Evolutionary conservation across 257 asterid species (phyloP), one percentile per base, ranked within the genome.

Genomic region (Echites panduratus): DNA sequence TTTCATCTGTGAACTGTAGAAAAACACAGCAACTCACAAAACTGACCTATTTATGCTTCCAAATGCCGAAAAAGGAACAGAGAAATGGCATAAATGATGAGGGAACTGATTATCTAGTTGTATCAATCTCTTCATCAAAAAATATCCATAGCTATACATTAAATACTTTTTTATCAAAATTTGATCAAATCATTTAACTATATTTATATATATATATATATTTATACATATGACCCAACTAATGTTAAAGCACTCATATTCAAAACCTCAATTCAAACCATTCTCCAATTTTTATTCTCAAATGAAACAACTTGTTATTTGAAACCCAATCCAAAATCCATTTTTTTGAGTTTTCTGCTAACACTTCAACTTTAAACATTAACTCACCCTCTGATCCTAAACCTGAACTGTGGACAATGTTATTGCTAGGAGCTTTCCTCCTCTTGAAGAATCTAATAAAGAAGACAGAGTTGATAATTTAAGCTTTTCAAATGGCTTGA

Each of bases 1-100:
- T 92, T 89, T 90, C 98, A 88, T 89, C 99, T 22, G 94, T 83
- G 80, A 92, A 92, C 99, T 92, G 92, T 72, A 67, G 48, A 70
- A 63, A 57, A 54, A 75, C 61, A 40, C 17, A 7, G 14, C 10
- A 8, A n/a, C 35, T 58, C 19, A 58, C 20, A 2, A 58, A 24
- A 5, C 11, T 24, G 26, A 38, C 38, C 49, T 64, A 3, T 17
- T 35, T 26, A 27, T 12, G 69, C 7, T 64, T 35, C 27, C 47
- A 5, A 38, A n/a, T n/a, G 53, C 52, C 11, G 20, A 56, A 35
- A 70, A n/a, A 24, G 14, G 20, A 53, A 53, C 16, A 38, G 40
- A 64, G 6, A 64, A 64, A 64, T 7, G 38, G 2, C 14, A 17
- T 7, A 35, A 63, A n/a, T n/a, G 27, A 35, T 63, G 27, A 63